Percentiles rank a stretch among this genome's conserved stretches.
phyloP scores from a whole-genome alignment of 768 basidiomycete genomes.

The Mycena crocata region DNA sequence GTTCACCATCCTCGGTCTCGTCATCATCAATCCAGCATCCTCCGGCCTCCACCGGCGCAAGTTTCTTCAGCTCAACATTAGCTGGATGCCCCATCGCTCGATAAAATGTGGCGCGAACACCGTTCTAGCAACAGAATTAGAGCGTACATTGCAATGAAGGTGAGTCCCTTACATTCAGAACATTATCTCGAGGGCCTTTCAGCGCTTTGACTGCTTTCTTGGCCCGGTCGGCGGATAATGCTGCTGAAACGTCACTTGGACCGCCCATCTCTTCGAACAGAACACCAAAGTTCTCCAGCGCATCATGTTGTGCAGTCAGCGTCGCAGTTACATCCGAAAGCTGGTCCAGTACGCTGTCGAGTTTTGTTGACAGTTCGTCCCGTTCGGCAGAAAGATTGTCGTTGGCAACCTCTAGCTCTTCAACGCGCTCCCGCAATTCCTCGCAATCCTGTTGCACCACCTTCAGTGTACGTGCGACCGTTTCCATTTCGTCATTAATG shows the following conservation, averaged over 20 bases:
- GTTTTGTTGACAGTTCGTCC: background rate
- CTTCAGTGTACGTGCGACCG: background rate
- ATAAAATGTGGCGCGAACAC: background rate
- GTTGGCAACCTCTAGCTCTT: background rate
- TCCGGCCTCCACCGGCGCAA: background rate
- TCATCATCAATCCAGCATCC: background rate
- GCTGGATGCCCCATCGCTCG: background rate
- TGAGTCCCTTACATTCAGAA: background rate
- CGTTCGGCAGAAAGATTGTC: background rate
- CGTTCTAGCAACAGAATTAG: background rate
- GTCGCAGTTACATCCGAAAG: background rate
- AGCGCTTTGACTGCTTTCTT: background rate
- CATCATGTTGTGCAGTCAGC: background rate
- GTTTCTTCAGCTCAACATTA: background rate
- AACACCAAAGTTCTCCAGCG: background rate
- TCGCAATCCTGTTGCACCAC: background rate
- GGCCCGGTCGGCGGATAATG: background rate
- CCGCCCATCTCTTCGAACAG: background rate
- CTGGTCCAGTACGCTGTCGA: background rate
- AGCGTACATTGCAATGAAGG: background rate
- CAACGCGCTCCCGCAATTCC: background rate
- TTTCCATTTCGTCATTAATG: background rate
- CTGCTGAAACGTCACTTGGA: background rate
- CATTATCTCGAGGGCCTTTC: background rate
- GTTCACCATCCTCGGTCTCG: background rate